Percentiles rank a stretch among this genome's conserved stretches.
These are phyloP conservation scores for Anethum foeniculum DNA, from an alignment of 140 eudicot genomes.

Conservation along the genomic window DNA sequence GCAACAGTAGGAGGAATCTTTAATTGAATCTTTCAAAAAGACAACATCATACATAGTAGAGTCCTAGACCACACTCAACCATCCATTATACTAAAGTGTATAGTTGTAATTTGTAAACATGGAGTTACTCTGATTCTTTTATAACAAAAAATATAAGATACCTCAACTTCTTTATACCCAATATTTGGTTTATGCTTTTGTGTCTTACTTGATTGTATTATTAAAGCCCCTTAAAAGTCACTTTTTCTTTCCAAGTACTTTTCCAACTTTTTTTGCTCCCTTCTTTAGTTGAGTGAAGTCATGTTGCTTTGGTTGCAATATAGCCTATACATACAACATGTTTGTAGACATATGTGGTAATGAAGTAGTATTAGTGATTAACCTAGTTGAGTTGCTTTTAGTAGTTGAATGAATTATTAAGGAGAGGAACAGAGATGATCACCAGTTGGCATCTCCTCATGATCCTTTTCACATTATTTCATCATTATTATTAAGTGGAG, in stretches of 20 bases:
- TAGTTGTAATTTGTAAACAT: background rate
- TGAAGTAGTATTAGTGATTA: background rate
- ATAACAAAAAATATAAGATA: background rate
- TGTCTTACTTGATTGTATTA: constrained; percentile 1
- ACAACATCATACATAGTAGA: background rate
- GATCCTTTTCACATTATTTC: background rate
- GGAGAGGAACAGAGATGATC: background rate
- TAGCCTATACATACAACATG: background rate
- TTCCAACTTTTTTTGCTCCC: background rate
- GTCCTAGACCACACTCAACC: background rate
- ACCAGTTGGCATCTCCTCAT: background rate
- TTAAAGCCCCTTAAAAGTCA: background rate
- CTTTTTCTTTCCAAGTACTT: background rate
- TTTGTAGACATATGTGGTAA: background rate
- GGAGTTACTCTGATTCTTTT: background rate
- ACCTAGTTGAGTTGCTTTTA: background rate
- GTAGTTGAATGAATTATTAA: background rate
- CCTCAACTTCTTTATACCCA: background rate
- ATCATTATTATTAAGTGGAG: constrained; percentile 1
- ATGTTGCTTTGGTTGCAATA: background rate
- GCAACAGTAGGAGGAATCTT: background rate
- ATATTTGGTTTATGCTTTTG: background rate
- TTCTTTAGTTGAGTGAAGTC: constrained; percentile 5
- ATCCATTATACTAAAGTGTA: background rate
- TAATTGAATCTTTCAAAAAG: constrained; percentile 10